Evolutionary conservation across 495 filamentous ascomycete species (phyloP), one percentile per base, ranked within the genome.

Genomic region (Neurospora sp.): DNA sequence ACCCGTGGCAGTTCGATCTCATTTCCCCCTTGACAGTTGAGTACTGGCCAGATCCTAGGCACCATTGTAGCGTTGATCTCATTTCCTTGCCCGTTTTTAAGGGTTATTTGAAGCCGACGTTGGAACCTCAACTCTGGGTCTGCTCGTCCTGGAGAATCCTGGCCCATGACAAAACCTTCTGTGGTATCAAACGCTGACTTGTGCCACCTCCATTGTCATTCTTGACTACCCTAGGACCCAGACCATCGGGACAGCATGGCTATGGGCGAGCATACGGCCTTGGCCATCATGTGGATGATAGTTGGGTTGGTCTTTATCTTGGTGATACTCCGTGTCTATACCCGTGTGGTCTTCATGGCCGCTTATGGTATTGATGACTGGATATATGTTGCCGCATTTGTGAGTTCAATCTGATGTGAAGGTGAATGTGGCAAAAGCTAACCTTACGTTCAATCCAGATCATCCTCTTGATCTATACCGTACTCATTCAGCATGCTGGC

Each of bases 301-400:
- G 27, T 31, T 31, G 31, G 31, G 18, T 40, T 76, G 20, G 74
- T 75, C 4, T 74, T 75, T 45, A 18, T 75, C 14, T 69, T 77
- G 6, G 59, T 74, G 27, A 8, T 75, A n/a, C 78, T 82, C 42
- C 74, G 79, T 10, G 59, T 82, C n/a, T 82, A 82, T 53, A 81
- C 79, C 4, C 79, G 80, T 20, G 70, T 80, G 69, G 74, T 78
- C 37, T 78, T 75, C 73, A 44, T 80, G 8, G 75, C 74, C 14
- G 78, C 79, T 22, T 74, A 79, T 70, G 80, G 80, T 72, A 69
- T 74, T 4, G 80, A 82, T 70, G 80, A 82, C 72, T 75, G 80
- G 70, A 76, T 82, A 72, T 82, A 82, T 70, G 37, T 75, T 41
- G 69, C 73, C 4, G 74, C 75, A 10, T 75, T 75, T 27, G 53